Percentiles rank a stretch among this genome's conserved stretches.
Conservation (phyloP, 1,284 basidiomycete genomes). For the Rhodotorula sp. region DNA sequence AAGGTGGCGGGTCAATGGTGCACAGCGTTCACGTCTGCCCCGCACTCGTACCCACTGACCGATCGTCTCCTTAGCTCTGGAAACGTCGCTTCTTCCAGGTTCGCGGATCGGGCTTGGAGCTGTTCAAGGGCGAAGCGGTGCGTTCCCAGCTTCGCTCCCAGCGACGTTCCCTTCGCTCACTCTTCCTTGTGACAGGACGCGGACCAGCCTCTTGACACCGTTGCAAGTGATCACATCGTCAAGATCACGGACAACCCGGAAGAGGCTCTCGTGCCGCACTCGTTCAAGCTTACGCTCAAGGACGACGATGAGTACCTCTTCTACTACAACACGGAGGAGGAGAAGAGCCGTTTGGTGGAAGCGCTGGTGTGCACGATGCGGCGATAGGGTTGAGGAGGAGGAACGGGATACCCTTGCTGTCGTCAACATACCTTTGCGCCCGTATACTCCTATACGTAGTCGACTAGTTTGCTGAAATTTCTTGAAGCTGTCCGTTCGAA, state of each 20-base stretch:
- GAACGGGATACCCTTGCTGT: not conserved
- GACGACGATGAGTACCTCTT: slow-evolving; percentile 24
- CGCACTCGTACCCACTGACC: too few relatives aligned
- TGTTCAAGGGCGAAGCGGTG: slow-evolving; percentile 30
- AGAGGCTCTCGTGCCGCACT: slow-evolving; percentile 27
- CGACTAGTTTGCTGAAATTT: too few relatives aligned
- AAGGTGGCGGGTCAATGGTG: slow-evolving; percentile 19
- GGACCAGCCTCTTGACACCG: slow-evolving; percentile 5
- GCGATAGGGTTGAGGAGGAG: not conserved
- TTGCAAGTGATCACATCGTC: not conserved
- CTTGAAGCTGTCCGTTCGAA: too few relatives aligned
- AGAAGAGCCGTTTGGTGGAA: slow-evolving; percentile 25
- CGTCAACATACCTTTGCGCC: not conserved
- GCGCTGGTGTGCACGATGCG: slow-evolving; percentile 13
- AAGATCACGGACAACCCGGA: slow-evolving; percentile 15
- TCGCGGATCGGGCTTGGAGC: not conserved
- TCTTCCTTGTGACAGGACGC: not conserved
- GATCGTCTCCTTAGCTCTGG: slow-evolving; percentile 14
- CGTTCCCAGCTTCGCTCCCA: not conserved
- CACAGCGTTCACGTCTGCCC: not conserved
- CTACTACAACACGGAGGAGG: slow-evolving; percentile 18
- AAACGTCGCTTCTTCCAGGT: slow-evolving; percentile 27
- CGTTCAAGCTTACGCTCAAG: slow-evolving; percentile 17
- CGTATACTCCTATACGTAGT: too few relatives aligned
- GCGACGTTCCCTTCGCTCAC: not conserved